Conservation (phyloP, 2,329 filamentous ascomycete genomes). For the Talaromyces marneffei region DNA sequence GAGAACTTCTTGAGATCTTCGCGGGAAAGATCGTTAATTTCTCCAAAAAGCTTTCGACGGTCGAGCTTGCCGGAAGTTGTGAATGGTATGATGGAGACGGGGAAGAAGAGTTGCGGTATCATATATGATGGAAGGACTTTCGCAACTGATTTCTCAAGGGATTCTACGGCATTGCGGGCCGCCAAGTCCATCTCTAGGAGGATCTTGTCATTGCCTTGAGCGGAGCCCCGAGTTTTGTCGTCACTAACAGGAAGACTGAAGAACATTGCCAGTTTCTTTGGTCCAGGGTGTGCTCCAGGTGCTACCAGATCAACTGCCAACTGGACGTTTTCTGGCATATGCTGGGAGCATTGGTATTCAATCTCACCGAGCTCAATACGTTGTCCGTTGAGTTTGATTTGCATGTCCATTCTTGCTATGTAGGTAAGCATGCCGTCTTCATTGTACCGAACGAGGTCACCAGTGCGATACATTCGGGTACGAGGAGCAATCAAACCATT, state of each 20-base stretch:
- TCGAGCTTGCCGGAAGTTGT: slow-evolving; percentile 14
- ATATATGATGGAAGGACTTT: slow-evolving; percentile 16
- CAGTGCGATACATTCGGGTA: slow-evolving; percentile 31
- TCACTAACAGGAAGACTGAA: slow-evolving; percentile 23
- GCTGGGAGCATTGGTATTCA: slow-evolving; percentile 24
- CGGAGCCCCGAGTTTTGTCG: background rate
- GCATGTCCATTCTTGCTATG: slow-evolving; percentile 33
- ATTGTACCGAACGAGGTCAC: slow-evolving; percentile 31
- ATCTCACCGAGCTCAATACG: slow-evolving; percentile 41
- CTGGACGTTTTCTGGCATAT: slow-evolving; percentile 31
- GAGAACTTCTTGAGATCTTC: slow-evolving; percentile 28
- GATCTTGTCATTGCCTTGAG: slow-evolving; percentile 17
- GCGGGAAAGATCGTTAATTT: slow-evolving; percentile 32
- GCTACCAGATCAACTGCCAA: slow-evolving; percentile 41
- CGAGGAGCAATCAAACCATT: slow-evolving; percentile 13
- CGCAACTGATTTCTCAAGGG: slow-evolving; percentile 23
- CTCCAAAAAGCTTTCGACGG: slow-evolving; percentile 17
- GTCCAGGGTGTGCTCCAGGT: slow-evolving; percentile 26
- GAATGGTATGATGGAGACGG: slow-evolving; percentile 10
- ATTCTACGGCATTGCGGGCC: slow-evolving; percentile 22
- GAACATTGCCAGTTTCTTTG: slow-evolving; percentile 31
- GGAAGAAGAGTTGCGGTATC: slow-evolving; percentile 14
- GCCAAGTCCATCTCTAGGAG: slow-evolving; percentile 24
- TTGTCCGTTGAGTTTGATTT: slow-evolving; percentile 41
- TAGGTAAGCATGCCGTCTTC: slow-evolving; percentile 30